phyloP scores from a whole-genome alignment of 225 moss, liverwort and hornwort genomes.

The Bryoerythrophyllum caledonicum region DNA sequence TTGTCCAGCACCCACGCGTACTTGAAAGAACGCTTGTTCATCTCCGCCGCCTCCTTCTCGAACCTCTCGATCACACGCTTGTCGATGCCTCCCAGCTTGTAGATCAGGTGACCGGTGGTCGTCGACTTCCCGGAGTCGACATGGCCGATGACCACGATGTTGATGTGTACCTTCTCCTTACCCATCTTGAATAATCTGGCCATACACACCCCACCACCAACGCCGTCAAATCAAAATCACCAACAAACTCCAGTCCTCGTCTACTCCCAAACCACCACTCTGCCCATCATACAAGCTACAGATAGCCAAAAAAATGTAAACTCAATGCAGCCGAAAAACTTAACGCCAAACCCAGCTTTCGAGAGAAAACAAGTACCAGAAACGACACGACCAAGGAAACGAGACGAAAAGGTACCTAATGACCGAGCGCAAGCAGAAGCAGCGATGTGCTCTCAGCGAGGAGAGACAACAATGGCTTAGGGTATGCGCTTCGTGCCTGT shows the following conservation, averaged over 20 bases:
- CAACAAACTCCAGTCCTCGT: not conserved
- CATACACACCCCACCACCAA: accelerated
- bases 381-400: accelerated
- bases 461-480: not conserved
- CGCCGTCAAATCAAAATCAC: not conserved
- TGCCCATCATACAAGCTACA: not conserved
- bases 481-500: not conserved
- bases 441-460: not conserved
- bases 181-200: slow-evolving; percentile 32
- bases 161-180: slow-evolving; percentile 42
- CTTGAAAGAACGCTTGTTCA: no score
- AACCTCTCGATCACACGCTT: no score
- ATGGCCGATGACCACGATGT: not conserved
- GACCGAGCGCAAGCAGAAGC: not conserved
- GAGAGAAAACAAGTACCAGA: accelerated
- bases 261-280: not conserved
- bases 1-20: no score
- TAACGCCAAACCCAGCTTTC: no score
- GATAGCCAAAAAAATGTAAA: accelerated
- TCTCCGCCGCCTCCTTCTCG: no score
- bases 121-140: no score
- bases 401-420: not conserved
- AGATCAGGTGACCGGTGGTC: no score
- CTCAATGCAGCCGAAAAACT: no score
- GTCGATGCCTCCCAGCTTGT: no score